phyloP scores from a whole-genome alignment of 2,329 filamentous ascomycete species.

The Beauveria sp. region DNA sequence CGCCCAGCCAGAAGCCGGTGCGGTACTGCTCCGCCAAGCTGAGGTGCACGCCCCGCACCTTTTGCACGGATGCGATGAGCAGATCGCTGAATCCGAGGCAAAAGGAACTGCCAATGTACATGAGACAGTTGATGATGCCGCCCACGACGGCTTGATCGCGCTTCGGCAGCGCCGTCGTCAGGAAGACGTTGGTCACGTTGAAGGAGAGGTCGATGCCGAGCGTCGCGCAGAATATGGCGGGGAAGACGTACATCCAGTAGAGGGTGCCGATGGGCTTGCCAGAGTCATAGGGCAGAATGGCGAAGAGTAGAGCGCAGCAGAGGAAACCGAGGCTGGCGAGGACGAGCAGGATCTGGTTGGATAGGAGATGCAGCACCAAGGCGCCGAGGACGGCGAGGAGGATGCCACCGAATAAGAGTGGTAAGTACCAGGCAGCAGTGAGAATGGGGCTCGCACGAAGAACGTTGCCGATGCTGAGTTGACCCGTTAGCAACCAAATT shows the following conservation, averaged over 20 bases:
- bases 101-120: constrained; percentile 52
- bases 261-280: constrained; percentile 4
- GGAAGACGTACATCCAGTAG: constrained; percentile 55
- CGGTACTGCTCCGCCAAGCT: constrained; percentile 40
- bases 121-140: constrained; percentile 48
- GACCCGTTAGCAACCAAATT: not conserved
- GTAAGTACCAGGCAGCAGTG: constrained; percentile 9
- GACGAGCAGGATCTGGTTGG: constrained; percentile 10
- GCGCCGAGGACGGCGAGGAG: constrained; percentile 5
- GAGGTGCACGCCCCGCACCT: constrained; percentile 12
- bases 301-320: constrained; percentile 26
- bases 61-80: constrained; percentile 30
- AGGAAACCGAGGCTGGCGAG: constrained; percentile 20
- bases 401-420: constrained; percentile 6
- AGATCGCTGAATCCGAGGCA: constrained; percentile 54
- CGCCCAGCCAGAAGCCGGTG: constrained; percentile 49
- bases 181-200: constrained; percentile 55
- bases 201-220: constrained; percentile 55
- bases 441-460: not conserved
- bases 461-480: constrained; percentile 4
- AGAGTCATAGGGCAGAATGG: constrained; percentile 1
- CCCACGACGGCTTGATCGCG: constrained; percentile 52
- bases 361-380: constrained; percentile 6
- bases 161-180: constrained; percentile 49
- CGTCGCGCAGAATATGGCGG: constrained; percentile 46